Evolutionary conservation across 345 rosid genomes (phyloP).

Genomic region (Boechera retrofracta): DNA sequence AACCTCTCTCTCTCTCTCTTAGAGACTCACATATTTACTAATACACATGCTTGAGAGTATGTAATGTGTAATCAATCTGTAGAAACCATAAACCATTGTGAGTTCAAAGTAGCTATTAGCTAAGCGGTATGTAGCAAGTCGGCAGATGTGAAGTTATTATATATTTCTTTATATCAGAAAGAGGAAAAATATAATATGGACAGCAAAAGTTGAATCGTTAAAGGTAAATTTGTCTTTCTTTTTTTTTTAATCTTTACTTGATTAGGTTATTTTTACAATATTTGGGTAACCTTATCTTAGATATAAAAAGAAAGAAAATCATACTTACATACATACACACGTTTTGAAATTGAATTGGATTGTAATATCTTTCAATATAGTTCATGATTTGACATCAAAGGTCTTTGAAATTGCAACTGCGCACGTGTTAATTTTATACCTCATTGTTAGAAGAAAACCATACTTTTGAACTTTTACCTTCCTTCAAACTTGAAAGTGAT

Average conservation of each 20-base stretch:
- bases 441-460: slow-evolving; percentile 12
- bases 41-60: slow-evolving; percentile 1
- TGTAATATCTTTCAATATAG: slow-evolving; percentile 25
- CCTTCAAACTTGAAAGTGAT: slow-evolving; percentile 30
- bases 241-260: neutral
- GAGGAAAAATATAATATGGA: neutral
- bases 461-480: slow-evolving; percentile 13
- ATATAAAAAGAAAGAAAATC: slow-evolving; percentile 32
- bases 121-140: slow-evolving; percentile 35
- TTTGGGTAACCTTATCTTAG: slow-evolving; percentile 36
- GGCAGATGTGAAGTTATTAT: slow-evolving; percentile 32
- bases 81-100: slow-evolving; percentile 24
- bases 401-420: slow-evolving; percentile 27
- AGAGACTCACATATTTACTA: neutral
- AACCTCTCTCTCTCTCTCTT: neutral
- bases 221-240: slow-evolving; percentile 2
- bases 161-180: slow-evolving; percentile 16
- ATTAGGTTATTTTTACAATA: slow-evolving; percentile 20
- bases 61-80: slow-evolving; percentile 14
- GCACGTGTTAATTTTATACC: slow-evolving; percentile 30
- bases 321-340: slow-evolving; percentile 3
- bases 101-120: slow-evolving; percentile 13
- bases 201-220: slow-evolving; percentile 22
- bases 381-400: slow-evolving; percentile 36
- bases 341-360: slow-evolving; percentile 32